phyloP scores from a whole-genome alignment of 2,329 filamentous ascomycete genomes.

The Lizonia empirigonia region DNA sequence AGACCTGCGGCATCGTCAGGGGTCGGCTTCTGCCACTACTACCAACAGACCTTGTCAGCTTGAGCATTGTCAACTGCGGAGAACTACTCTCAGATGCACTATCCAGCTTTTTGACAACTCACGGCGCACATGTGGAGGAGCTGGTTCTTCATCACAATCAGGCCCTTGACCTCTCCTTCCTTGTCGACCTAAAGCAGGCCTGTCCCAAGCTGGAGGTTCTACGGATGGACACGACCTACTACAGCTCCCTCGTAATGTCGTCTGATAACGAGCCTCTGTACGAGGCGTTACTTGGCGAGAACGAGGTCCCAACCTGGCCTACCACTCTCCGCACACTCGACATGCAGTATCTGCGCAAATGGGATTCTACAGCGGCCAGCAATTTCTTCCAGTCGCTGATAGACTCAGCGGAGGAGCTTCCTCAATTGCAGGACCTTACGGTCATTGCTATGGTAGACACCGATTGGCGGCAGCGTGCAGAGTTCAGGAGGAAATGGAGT shows the following conservation, averaged over 20 bases:
- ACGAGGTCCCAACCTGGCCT: conserved; percentile 80
- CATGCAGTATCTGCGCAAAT: conserved; percentile 77
- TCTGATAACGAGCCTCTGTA: conserved; percentile 78
- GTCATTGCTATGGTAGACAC: conserved; percentile 76
- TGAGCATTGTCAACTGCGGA: conserved; percentile 81
- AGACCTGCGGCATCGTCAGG: conserved; percentile 75
- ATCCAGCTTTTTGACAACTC: conserved; percentile 66
- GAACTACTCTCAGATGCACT: conserved; percentile 72
- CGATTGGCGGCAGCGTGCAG: conserved; percentile 78
- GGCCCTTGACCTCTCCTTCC: conserved; percentile 75
- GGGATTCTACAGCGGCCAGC: conserved; percentile 71
- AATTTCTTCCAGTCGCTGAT: conserved; percentile 81
- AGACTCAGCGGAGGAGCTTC: conserved; percentile 69
- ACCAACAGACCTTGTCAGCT: conserved; percentile 66
- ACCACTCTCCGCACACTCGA: conserved; percentile 71
- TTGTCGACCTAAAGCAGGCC: conserved; percentile 66
- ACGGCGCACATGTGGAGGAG: conserved; percentile 70
- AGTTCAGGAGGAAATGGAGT: conserved; percentile 80
- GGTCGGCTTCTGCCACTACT: conserved; percentile 70
- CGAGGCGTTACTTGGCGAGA: conserved; percentile 64
- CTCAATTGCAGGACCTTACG: conserved; percentile 69
- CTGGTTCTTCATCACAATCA: conserved; percentile 80
- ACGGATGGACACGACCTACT: conserved; percentile 79
- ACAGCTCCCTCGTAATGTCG: conserved; percentile 69
- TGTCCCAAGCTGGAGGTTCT: conserved; percentile 76